phyloP scores from a whole-genome alignment of 805 yeast species.

The Nakazawaea molendinolei region DNA sequence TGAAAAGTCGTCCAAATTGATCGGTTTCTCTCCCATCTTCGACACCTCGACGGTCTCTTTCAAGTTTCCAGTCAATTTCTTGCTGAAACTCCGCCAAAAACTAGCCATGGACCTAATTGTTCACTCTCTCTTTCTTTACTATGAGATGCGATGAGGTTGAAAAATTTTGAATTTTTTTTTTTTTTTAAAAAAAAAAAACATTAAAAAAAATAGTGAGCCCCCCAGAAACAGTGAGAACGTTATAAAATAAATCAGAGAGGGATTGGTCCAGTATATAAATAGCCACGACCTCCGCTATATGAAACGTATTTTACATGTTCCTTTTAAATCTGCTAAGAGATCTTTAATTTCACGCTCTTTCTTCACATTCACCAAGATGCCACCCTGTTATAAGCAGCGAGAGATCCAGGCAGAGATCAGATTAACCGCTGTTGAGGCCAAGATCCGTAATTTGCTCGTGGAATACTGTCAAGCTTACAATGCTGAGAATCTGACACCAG shows the following conservation, averaged over 20 bases:
- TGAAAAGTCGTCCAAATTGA: constrained; percentile 22
- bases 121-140: too few relatives aligned
- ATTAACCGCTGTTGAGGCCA: constrained; percentile 34
- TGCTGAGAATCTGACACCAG: constrained; percentile 15
- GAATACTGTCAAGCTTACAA: constrained; percentile 35
- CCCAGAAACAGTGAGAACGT: not conserved
- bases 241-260: too few relatives aligned
- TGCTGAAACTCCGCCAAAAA: too few relatives aligned
- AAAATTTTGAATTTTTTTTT: constrained; percentile 1
- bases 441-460: constrained; percentile 32
- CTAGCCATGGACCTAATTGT: too few relatives aligned
- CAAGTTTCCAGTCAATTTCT: too few relatives aligned
- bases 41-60: constrained; percentile 7
- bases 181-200: not conserved
- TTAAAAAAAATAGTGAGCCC: not conserved
- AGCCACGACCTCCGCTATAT: too few relatives aligned
- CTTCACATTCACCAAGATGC: constrained; percentile 4
- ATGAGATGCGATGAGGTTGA: too few relatives aligned
- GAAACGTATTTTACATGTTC: constrained; percentile 1
- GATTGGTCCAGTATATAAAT: too few relatives aligned
- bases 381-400: constrained; percentile 1
- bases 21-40: constrained; percentile 8
- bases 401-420: constrained; percentile 16
- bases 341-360: not conserved
- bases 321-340: constrained; percentile 1